Percentiles rank a stretch among this genome's conserved stretches.
Evolutionary conservation across 2,329 filamentous ascomycete species (phyloP).

Genomic region (Colletotrichum aenigma): DNA sequence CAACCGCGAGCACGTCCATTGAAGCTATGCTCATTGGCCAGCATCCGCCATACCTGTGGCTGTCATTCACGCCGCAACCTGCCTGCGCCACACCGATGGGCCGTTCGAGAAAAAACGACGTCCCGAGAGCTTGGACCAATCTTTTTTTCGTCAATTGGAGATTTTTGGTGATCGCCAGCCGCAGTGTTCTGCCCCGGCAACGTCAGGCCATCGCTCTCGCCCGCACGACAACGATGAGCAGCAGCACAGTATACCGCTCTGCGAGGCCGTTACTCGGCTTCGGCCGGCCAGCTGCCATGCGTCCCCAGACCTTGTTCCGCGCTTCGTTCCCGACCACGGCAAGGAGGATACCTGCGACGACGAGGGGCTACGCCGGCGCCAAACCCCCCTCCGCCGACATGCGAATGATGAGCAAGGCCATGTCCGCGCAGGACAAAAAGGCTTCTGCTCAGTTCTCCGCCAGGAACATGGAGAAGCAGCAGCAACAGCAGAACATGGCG

Average conservation of each 20-base stretch:
- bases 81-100: not conserved
- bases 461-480: not conserved
- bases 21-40: not conserved
- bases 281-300: not conserved
- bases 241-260: slow-evolving; percentile 2
- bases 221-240: not conserved
- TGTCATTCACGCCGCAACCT: not conserved
- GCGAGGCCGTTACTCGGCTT: slow-evolving; percentile 15
- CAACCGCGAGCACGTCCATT: not conserved
- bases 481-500: not conserved
- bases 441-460: not conserved
- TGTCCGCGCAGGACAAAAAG: not conserved
- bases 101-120: not conserved
- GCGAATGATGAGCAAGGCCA: not conserved
- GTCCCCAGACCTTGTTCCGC: not conserved
- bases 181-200: not conserved
- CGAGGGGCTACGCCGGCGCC: not conserved
- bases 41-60: not conserved
- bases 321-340: not conserved
- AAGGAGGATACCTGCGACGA: slow-evolving; percentile 4
- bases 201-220: not conserved
- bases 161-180: not conserved
- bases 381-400: not conserved
- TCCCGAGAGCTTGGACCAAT: slow-evolving; percentile 13
- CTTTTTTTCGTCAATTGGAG: not conserved